Evolutionary conservation across 106 monocot genomes (phyloP).

Genomic region (Dioscorea zingiberensis): DNA sequence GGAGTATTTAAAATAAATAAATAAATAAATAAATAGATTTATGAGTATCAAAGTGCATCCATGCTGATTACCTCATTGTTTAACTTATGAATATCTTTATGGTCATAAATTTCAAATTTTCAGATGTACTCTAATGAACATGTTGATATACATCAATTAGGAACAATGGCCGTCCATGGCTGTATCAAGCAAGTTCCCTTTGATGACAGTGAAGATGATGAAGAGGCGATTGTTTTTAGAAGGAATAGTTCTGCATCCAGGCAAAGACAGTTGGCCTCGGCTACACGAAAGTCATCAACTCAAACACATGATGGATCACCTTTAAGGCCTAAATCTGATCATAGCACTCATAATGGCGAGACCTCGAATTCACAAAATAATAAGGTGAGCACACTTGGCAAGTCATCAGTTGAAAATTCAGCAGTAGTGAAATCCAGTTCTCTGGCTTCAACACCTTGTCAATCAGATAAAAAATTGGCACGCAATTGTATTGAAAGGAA

Average conservation of each 20-base stretch:
- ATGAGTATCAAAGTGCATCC: too few relatives aligned
- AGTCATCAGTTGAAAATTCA: conserved; percentile 4
- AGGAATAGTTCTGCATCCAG: conserved; percentile 21
- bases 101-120: too few relatives aligned
- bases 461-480: background rate
- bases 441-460: conserved; percentile 7
- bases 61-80: too few relatives aligned
- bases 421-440: background rate
- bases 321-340: conserved; percentile 4
- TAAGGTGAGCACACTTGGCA: conserved; percentile 2
- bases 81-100: too few relatives aligned
- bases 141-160: too few relatives aligned
- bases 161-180: conserved; percentile 10
- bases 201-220: conserved; percentile 43
- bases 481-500: background rate
- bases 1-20: too few relatives aligned
- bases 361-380: conserved; percentile 14
- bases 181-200: background rate
- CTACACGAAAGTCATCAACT: conserved; percentile 14
- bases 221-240: conserved; percentile 38
- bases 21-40: too few relatives aligned
- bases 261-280: conserved; percentile 24
- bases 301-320: conserved; percentile 21
- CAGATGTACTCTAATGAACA: too few relatives aligned
- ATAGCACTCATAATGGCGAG: conserved; percentile 6